Conservation (phyloP, 2,329 filamentous ascomycete species). For the Chaetomiaceae sp. region DNA sequence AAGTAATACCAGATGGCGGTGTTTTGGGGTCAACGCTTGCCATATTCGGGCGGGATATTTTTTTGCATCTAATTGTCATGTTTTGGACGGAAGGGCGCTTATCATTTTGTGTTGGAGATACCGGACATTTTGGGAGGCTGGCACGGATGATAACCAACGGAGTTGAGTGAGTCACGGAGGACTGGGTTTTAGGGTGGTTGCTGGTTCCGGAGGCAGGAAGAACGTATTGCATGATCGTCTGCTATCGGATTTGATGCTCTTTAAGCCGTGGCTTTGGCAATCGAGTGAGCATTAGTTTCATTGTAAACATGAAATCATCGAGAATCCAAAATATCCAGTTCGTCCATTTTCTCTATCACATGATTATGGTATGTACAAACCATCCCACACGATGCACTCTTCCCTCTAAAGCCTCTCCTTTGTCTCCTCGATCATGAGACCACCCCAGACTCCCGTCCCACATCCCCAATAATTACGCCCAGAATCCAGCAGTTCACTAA, state of each 20-base stretch:
- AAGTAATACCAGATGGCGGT: slow-evolving; percentile 15
- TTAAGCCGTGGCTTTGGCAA: background rate
- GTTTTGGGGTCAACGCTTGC: background rate
- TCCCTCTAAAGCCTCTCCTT: no score
- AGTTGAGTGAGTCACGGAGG: slow-evolving; percentile 2
- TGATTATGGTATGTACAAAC: background rate
- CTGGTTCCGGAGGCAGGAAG: background rate
- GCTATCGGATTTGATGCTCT: background rate
- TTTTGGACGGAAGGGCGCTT: background rate
- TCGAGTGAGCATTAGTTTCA: background rate
- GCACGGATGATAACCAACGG: slow-evolving; percentile 4
- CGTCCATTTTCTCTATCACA: no score
- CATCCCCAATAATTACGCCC: slow-evolving; percentile 71
- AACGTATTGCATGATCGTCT: slow-evolving; percentile 1
- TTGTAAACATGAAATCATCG: background rate
- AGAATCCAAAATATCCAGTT: background rate
- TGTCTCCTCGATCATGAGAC: no score
- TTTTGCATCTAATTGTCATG: slow-evolving; percentile 11
- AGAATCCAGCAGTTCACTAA: slow-evolving; percentile 82
- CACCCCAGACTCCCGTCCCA: slow-evolving; percentile 26
- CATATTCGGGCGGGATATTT: background rate
- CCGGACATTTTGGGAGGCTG: background rate
- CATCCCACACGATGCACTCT: background rate
- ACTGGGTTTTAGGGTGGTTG: background rate
- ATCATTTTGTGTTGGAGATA: background rate